Conservation (phyloP, 164 flowering plant species). For the Paratinospora sagittata region DNA sequence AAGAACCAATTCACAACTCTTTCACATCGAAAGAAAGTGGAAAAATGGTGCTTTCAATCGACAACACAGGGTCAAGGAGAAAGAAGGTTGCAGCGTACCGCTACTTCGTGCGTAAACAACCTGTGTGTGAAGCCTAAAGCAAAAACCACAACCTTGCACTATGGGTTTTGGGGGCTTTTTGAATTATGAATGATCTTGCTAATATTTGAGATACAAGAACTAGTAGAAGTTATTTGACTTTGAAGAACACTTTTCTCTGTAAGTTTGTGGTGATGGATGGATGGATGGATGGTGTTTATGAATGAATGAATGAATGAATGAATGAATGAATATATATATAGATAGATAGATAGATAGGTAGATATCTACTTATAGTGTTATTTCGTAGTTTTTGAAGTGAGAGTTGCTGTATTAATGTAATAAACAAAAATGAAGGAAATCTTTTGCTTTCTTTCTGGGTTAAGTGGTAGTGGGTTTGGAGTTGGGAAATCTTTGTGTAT, state of each 20-base stretch:
- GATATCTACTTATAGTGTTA: too few relatives aligned
- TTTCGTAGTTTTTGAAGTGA: neutral
- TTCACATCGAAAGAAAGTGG: slow-evolving; percentile 68
- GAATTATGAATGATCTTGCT: too few relatives aligned
- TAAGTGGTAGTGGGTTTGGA: too few relatives aligned
- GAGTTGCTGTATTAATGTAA: neutral
- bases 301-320: too few relatives aligned
- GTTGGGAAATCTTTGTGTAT: neutral
- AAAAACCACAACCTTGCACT: too few relatives aligned
- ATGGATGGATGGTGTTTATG: too few relatives aligned
- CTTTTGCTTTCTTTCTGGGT: slow-evolving; percentile 8
- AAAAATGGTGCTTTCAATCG: slow-evolving; percentile 77
- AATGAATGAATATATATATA: neutral
- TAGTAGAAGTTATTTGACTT: too few relatives aligned
- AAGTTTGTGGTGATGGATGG: too few relatives aligned
- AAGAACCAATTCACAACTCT: slow-evolving; percentile 72
- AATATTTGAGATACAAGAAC: too few relatives aligned
- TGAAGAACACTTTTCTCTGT: too few relatives aligned
- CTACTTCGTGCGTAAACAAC: slow-evolving; percentile 65
- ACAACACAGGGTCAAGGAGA: slow-evolving; percentile 62
- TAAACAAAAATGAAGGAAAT: neutral
- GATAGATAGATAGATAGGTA: neutral
- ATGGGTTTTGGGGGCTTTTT: neutral
- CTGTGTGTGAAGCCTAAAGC: neutral
- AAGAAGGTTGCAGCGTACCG: slow-evolving; percentile 90